phyloP scores from a whole-genome alignment of 1,139 yeast genomes.

The Hemisphaericaspora subhashii region DNA sequence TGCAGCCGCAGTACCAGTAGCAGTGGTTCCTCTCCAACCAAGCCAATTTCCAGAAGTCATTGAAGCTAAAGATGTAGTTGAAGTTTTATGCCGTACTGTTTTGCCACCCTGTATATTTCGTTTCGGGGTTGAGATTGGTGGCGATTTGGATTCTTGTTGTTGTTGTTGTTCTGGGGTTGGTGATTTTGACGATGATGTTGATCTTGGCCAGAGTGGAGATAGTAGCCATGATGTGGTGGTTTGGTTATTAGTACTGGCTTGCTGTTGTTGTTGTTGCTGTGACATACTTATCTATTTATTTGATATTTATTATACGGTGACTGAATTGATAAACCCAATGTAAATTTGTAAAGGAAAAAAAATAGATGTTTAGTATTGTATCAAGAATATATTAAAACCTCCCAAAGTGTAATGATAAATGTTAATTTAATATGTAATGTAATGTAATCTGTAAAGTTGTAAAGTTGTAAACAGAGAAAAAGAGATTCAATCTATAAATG shows the following conservation, averaged over 20 bases:
- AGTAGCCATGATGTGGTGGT: not conserved
- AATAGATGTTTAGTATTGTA: no score
- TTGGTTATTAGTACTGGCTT: not conserved
- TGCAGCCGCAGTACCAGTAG: not conserved
- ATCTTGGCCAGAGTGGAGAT: not conserved
- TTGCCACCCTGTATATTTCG: not conserved
- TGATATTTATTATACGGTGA: no score
- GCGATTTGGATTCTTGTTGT: not conserved
- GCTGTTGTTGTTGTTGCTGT: not conserved
- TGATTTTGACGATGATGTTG: not conserved
- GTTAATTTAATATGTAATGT: no score
- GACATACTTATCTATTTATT: no score
- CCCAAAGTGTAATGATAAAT: no score
- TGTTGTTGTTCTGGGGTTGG: not conserved
- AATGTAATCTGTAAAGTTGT: no score
- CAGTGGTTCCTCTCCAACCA: slow-evolving; percentile 16
- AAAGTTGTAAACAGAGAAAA: no score
- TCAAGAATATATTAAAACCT: no score
- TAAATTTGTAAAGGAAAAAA: no score
- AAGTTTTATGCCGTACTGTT: slow-evolving; percentile 15
- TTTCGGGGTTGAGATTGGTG: not conserved
- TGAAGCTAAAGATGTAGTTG: slow-evolving; percentile 22
- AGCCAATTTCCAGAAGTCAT: slow-evolving; percentile 24
- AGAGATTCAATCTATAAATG: no score
- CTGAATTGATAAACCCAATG: no score